Evolutionary conservation across 2,329 filamentous ascomycete species (phyloP), one percentile per base, ranked within the genome.

Genomic region (Chrysosporium queenslandicum): DNA sequence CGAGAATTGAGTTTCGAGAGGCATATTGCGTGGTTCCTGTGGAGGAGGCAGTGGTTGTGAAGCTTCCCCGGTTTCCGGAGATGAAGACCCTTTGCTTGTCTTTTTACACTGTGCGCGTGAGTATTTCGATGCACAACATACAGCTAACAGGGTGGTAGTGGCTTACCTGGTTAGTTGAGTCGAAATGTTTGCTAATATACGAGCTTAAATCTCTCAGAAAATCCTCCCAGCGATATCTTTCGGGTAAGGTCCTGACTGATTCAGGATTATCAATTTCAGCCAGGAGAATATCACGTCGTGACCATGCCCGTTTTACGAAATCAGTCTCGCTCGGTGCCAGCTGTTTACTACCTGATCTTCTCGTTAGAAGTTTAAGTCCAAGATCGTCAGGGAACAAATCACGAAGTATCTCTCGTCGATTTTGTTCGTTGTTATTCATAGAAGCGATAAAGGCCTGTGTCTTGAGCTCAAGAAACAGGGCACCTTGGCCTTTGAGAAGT

Each of bases 401-500:
- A 52, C 78, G 74, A 25, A 84, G 65, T 25, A 82, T 70, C 39
- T 80, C 74, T 18, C 79, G 76, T 46, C 76, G 74, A 1, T 72
- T 71, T 25, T 73, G 74, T 50, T 80, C 75, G 39, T 74, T 75
- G 59, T 75, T 77, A 57, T 78, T 75, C 60, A 81, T 71, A 3
- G 78, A 77, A 3, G 79, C 79, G 52, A 84, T 79, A 59, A 82
- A 84, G 12, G 80, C 79, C 62, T 84, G 81, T 1, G 81, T 83
- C 66, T 85, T 85, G 16, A 85, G 66, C 56, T 83, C 80, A 12
- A 84, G 71, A 58, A 77, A 82, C 23, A 85, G 68, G 12, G 76
- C 74, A 1, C 77, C 79, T 59, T 82, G 79, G 55, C 76, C 77
- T 58, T 81, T 80, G 18, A 80, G 66, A 20, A 85, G 63, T 9